A percentile compares a stretch with the other conserved stretches of the same genome.
phyloP scores from a whole-genome alignment of 1,284 basidiomycete species.

The Melampsora abietis-canadensis region DNA sequence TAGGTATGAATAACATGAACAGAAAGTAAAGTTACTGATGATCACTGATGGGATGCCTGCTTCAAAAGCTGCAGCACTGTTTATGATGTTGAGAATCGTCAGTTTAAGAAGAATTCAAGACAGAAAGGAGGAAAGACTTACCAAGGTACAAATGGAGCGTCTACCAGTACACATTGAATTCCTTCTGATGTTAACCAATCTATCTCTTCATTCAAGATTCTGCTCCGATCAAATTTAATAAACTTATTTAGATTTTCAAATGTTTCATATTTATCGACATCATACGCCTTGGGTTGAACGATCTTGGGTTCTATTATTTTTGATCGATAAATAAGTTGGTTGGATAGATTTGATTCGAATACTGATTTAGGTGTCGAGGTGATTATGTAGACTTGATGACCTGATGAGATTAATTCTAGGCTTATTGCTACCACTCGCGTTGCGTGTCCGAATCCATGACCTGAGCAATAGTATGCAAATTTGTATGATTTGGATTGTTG shows the following conservation, averaged over 20 bases:
- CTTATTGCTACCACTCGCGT: slow-evolving; percentile 50
- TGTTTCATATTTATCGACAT: slow-evolving; percentile 67
- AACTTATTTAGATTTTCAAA: slow-evolving; percentile 58
- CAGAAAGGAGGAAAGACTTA: slow-evolving; percentile 49
- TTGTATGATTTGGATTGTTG: background rate
- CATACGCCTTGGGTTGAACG: slow-evolving; percentile 52
- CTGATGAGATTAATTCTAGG: slow-evolving; percentile 45
- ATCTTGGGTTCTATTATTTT: slow-evolving; percentile 50
- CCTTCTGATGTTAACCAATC: slow-evolving; percentile 61
- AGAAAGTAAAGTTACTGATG: slow-evolving; percentile 75
- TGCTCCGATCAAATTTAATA: slow-evolving; percentile 55
- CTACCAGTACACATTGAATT: slow-evolving; percentile 66
- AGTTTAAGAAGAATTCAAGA: background rate
- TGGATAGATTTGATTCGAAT: slow-evolving; percentile 46
- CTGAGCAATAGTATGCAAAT: slow-evolving; percentile 38
- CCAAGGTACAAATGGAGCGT: slow-evolving; percentile 74
- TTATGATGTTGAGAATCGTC: background rate
- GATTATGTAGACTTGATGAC: slow-evolving; percentile 49
- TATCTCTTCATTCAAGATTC: slow-evolving; percentile 61
- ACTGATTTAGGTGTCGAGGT: slow-evolving; percentile 49
- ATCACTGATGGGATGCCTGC: slow-evolving; percentile 66
- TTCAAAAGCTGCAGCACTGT: slow-evolving; percentile 65
- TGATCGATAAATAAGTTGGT: slow-evolving; percentile 46
- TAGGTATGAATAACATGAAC: slow-evolving; percentile 73
- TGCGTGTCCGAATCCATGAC: slow-evolving; percentile 46